Evolutionary conservation across 2,329 filamentous ascomycete species (phyloP).

Genomic region (Falciphora oryzae): DNA sequence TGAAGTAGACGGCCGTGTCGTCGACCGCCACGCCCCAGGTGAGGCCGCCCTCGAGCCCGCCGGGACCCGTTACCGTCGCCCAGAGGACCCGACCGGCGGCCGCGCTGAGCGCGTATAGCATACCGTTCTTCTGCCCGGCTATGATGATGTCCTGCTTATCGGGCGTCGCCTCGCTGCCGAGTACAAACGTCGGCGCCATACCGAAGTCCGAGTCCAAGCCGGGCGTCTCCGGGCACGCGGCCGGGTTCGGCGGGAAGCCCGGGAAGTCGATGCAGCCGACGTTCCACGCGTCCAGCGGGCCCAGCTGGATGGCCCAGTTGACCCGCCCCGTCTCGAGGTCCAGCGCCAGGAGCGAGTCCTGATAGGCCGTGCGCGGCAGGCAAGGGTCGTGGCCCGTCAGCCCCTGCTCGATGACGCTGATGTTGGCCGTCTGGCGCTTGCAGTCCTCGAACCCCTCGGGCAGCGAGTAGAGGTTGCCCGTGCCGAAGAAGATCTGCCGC

Average conservation of each 20-base stretch:
- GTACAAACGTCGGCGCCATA: slow-evolving; percentile 24
- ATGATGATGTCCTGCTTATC: slow-evolving; percentile 21
- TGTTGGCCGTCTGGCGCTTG: slow-evolving; percentile 14
- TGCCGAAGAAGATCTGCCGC: slow-evolving; percentile 23
- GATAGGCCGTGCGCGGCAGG: slow-evolving; percentile 19
- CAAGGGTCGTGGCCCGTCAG: slow-evolving; percentile 15
- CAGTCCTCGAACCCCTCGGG: slow-evolving; percentile 19
- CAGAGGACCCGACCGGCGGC: slow-evolving; percentile 20
- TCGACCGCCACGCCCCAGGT: slow-evolving; percentile 28
- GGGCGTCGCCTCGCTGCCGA: slow-evolving; percentile 12
- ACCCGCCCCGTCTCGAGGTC: slow-evolving; percentile 17
- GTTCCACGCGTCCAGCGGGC: slow-evolving; percentile 19
- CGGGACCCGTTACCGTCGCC: slow-evolving; percentile 21
- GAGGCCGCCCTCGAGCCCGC: slow-evolving; percentile 20
- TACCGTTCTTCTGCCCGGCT: slow-evolving; percentile 26
- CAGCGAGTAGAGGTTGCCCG: slow-evolving; percentile 25
- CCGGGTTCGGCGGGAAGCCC: slow-evolving; percentile 8
- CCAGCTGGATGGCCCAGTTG: slow-evolving; percentile 23
- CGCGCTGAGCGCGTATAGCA: slow-evolving; percentile 23
- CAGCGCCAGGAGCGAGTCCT: slow-evolving; percentile 24
- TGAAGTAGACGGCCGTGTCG: slow-evolving; percentile 24
- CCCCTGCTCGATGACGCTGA: slow-evolving; percentile 4
- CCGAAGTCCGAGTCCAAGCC: slow-evolving; percentile 20
- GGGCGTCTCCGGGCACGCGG: slow-evolving; percentile 13
- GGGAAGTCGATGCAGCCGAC: slow-evolving; percentile 14